Base-by-base conservation (phyloP, 78 protist genomes). In the Mantamonas sphyraenae region DNA sequence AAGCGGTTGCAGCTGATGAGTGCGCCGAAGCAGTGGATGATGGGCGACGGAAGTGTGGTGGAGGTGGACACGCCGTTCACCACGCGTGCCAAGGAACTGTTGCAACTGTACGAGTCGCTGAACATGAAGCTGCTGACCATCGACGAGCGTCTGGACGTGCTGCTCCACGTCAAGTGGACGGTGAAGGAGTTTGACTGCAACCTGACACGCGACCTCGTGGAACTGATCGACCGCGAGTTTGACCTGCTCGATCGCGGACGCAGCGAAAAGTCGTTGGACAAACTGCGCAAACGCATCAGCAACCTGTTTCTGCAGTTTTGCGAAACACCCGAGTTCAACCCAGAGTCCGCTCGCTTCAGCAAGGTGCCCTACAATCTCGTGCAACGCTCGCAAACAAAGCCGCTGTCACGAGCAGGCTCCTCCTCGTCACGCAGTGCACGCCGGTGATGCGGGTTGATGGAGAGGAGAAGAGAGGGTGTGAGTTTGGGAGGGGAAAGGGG, bases 241-340 rank as follows among this genome's bases (percentile, higher is more conserved):
- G 93, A 87, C 70, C 35, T 87, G 39, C 75, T 83, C 43, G 67
- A 80, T 71, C 72, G 91, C 0, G 90, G 85, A 8, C 40, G 84
- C 1, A 0, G 55, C 24, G 63, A 53, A 4, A 22, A 37, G 66
- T 9, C 76, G 2, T 56, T 79, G 45, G 70, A 64, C 24, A 83
- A 60, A 12, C 82, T 73, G 39, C 84, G 92, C 3, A 30, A 51
- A 56, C 84, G 85, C 4, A 35, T 78, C 24, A 12, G n/a, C 22
- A 57, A 77, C 43, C 60, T 74, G 22, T 87, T 87, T 76, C 76
- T 87, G 7, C 82, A 79, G 47, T 79, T 87, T 50, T 30, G 74
- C 9, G 81, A 82, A 38, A 73, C 82, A 3, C 92, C 92, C 2
- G 88, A 74, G 81, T 87, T 77, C 85, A 87, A 87, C 55, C 88